phyloP scores from a whole-genome alignment of 2,329 filamentous ascomycete genomes.

The Ophiostoma novo-ulmi region DNA sequence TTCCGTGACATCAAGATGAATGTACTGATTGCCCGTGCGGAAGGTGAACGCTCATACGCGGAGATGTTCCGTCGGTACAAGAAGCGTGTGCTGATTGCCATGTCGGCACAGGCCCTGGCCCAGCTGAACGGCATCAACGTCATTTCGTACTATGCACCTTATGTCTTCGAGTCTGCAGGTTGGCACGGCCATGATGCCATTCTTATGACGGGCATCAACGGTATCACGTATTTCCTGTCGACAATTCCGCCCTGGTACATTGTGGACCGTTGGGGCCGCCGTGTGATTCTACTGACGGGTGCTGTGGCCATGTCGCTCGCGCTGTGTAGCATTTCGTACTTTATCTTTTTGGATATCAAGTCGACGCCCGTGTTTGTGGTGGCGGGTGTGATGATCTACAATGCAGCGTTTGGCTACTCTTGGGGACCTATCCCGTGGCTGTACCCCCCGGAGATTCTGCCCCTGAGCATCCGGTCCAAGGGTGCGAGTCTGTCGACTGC shows the following conservation, averaged over 20 bases:
- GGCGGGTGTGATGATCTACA: constrained; percentile 96
- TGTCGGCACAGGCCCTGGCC: constrained; percentile 93
- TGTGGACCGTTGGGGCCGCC: constrained; percentile 85
- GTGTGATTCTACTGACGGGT: constrained; percentile 82
- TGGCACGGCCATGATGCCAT: constrained; percentile 88
- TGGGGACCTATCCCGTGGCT: constrained; percentile 99
- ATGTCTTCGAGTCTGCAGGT: constrained; percentile 95
- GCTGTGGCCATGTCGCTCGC: constrained; percentile 86
- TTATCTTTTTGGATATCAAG: constrained; percentile 78
- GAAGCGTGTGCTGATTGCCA: constrained; percentile 93
- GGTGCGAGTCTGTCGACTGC: constrained; percentile 94
- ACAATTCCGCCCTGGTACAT: constrained; percentile 97
- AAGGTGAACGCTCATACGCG: constrained; percentile 82
- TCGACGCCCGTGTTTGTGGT: constrained; percentile 81
- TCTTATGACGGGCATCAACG: constrained; percentile 96
- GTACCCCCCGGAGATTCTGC: constrained; percentile 96
- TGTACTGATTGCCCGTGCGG: constrained; percentile 85
- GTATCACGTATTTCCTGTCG: constrained; percentile 76
- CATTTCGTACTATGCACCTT: constrained; percentile 96
- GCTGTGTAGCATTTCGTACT: constrained; percentile 87
- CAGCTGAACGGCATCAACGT: constrained; percentile 99
- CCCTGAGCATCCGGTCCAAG: constrained; percentile 93
- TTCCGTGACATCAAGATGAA: constrained; percentile 99
- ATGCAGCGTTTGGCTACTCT: constrained; percentile 87
- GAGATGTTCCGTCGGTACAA: constrained; percentile 95